Base-by-base conservation (phyloP, 495 filamentous ascomycete genomes). In the Penicillium canescens region DNA sequence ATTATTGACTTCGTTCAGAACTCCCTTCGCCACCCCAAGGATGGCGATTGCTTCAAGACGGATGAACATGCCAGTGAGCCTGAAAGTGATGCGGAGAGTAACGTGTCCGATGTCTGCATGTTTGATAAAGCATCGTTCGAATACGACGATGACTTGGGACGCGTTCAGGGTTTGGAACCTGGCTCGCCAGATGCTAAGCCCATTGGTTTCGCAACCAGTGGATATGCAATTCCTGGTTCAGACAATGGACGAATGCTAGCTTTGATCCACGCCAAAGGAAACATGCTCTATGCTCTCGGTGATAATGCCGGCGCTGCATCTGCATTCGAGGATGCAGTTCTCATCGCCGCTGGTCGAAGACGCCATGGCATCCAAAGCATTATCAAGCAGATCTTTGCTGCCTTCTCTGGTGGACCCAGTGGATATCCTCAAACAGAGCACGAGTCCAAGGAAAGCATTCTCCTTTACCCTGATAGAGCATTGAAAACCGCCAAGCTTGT, bases 161-260 rank as follows among this genome's bases (percentile, higher is more conserved):
- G 56, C 41, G 47, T 21, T 33, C 68, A 42, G 42, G 61, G 28
- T 56, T 52, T 54, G 39, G 70, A 59, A 16, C 50, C 62, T 36
- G 61, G 57, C 43, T 67, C 65, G 11, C 63, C 62, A 2, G 73
- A 76, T 34, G 49, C 64, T 9, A 57, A 39, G 16, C 46, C 69
- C 38, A 70, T 78, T 46, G 89, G 88, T 0, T 92, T 87, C 66
- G 89, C 85, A 1, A 87, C 86, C 16, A 95, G 92, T 66, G 91
- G 90, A 39, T 97, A 94, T 70, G 83, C 85, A 34, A 89, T 98
- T 18, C 81, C 92, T 7, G 89, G 89, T 7, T 87, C 82, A 20
- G 94, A 98, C 57, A 98, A 98, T 69, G 94, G 94, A 18, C 83
- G 95, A 57, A 91, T 99, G 73, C 80, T 98, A 11, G 88, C 91